Evolutionary conservation across 352 stramenopile genomes (phyloP).

Genomic region (Globisporangium solare): DNA sequence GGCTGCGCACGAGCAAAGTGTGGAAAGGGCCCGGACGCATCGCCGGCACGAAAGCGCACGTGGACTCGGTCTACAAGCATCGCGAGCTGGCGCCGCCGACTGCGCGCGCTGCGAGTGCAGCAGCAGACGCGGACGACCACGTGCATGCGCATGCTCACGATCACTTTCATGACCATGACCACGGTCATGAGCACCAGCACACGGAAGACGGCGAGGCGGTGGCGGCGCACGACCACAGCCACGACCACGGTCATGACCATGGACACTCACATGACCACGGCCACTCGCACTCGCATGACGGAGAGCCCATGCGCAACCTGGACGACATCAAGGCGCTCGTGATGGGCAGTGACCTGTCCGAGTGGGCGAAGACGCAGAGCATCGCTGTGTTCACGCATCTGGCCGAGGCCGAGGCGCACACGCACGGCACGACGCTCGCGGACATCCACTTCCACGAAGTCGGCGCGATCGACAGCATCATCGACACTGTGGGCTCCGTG

Average conservation of each 20-base stretch:
- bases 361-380: constrained; percentile 86
- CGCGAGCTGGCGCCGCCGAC: constrained; percentile 32
- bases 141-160: constrained; percentile 4
- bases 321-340: constrained; percentile 88
- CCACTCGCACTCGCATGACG: constrained; percentile 13
- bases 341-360: constrained; percentile 68
- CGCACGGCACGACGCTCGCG: constrained; percentile 90
- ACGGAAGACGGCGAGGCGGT: too few relatives aligned
- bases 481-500: constrained; percentile 95
- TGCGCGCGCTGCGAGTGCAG: neutral
- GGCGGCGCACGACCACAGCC: constrained; percentile 21
- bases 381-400: constrained; percentile 90
- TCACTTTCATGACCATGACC: constrained; percentile 17
- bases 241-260: constrained; percentile 35
- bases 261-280: constrained; percentile 6
- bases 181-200: constrained; percentile 18
- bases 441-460: constrained; percentile 98
- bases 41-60: constrained; percentile 84
- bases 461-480: constrained; percentile 95
- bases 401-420: constrained; percentile 91
- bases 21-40: constrained; percentile 89
- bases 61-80: constrained; percentile 87
- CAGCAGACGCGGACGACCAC: neutral
- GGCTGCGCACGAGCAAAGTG: constrained; percentile 53
- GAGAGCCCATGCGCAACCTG: constrained; percentile 89